Evolutionary conservation across 2,329 filamentous ascomycete species (phyloP).

Genomic region (Cercospora brassicicola): DNA sequence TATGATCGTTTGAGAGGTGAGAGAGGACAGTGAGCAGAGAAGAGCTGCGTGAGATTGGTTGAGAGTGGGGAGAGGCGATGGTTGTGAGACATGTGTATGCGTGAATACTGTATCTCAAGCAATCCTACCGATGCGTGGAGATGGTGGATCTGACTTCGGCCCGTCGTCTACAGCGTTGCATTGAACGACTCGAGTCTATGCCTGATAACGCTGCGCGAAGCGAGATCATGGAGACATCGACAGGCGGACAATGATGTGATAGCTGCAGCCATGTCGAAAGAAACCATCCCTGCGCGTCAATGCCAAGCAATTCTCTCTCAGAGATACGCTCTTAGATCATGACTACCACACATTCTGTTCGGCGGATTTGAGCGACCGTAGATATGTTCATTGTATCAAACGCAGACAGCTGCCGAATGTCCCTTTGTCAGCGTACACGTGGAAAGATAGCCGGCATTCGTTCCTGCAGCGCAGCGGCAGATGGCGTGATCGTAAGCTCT

Average conservation of each 20-base stretch:
- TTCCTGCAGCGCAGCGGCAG: not conserved
- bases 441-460: not conserved
- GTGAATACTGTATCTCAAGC: not conserved
- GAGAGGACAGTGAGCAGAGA: slow-evolving; percentile 17
- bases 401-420: not conserved
- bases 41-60: not conserved
- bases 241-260: not conserved
- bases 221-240: not conserved
- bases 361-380: too few relatives aligned
- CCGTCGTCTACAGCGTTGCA: not conserved
- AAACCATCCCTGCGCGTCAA: not conserved
- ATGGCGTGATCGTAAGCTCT: slow-evolving; percentile 2
- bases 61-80: not conserved
- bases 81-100: not conserved
- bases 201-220: not conserved
- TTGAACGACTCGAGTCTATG: not conserved
- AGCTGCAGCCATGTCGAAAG: not conserved
- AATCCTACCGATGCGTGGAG: not conserved
- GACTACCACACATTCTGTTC: too few relatives aligned
- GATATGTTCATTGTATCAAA: not conserved
- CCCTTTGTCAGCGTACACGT: not conserved
- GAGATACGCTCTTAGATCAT: too few relatives aligned
- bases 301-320: not conserved
- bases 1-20: slow-evolving; percentile 50
- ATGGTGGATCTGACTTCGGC: not conserved